Evolutionary conservation across 2,329 filamentous ascomycete species (phyloP), one percentile per base, ranked within the genome.

Genomic region (Colletotrichum tabaci): DNA sequence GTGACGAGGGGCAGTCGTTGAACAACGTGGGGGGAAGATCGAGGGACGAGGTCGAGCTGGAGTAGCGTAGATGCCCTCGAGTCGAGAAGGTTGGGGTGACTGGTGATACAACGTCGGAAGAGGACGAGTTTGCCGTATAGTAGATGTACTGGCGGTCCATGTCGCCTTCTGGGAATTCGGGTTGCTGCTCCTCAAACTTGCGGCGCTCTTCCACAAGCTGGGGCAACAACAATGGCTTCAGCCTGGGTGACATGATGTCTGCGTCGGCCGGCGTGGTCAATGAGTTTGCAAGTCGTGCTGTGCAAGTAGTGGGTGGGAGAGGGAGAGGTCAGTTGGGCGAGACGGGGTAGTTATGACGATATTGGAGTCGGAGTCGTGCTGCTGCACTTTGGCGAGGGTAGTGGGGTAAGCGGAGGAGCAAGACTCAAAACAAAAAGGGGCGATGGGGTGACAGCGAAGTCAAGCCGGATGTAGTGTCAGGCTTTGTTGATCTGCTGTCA

Each of bases 41-140:
- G 67, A 94, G 85, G 6, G 95, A 97, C 1, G 95, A 97, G 38
- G 88, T 87, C 0, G 94, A 96, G 82, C 94, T 96, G 30, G 91
- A 88, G 76, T 89, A 90, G 76, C 91, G 88, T 60, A 88, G 83
- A 80, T 93, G 91, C 44, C 89, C 89, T 71, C 88, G 88, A 60
- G 91, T 81, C 4, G 87, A 92, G 77, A 93, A 93, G 21, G 91
- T 93, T 26, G 93, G 92, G 52, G 92, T 94, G 47, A 91, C 84
- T 62, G 93, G 93, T 23, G 92, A 92, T 15, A 90, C 89, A 75
- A 91, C 85, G 75, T 93, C 92, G 23, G 93, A 94, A 13, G 86
- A 86, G 21, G 88, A 90, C 5, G 87, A 89, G 77, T 88, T 87
- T 66, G 85, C 81, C 61, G 81, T 84, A 76, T 84, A 84, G 76